Evolutionary conservation across 116 monocot species (phyloP).

Genomic region (Phalaenopsis hybrid): DNA sequence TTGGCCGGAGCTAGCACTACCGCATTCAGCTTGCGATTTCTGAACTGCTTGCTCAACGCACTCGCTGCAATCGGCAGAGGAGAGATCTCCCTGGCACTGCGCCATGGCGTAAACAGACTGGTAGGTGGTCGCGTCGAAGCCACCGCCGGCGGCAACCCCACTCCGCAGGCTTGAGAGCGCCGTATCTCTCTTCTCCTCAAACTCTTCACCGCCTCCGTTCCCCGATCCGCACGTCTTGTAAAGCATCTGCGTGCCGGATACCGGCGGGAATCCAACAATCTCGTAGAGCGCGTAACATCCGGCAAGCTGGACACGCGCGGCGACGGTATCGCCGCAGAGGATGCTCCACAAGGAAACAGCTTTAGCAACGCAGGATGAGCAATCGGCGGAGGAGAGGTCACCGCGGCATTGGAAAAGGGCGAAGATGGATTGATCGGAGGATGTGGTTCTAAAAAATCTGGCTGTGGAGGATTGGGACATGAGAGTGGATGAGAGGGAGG

Average conservation of each 20-base stretch:
- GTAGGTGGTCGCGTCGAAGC: slow-evolving; percentile 79
- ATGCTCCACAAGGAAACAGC: slow-evolving; percentile 46
- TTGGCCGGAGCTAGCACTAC: slow-evolving; percentile 66
- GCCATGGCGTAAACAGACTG: slow-evolving; percentile 78
- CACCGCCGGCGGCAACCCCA: slow-evolving; percentile 33
- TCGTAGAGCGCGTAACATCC: slow-evolving; percentile 87
- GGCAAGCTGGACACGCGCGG: slow-evolving; percentile 70
- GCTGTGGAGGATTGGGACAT: slow-evolving; percentile 40
- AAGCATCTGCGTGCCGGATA: slow-evolving; percentile 85
- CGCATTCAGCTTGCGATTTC: slow-evolving; percentile 91
- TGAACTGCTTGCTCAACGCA: slow-evolving; percentile 84
- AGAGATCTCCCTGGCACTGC: slow-evolving; percentile 91
- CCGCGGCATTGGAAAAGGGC: slow-evolving; percentile 95
- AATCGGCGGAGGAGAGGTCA: slow-evolving; percentile 56
- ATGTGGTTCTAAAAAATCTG: slow-evolving; percentile 64
- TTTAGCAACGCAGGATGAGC: slow-evolving; percentile 59
- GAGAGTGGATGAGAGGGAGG: slow-evolving; percentile 54
- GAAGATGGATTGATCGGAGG: slow-evolving; percentile 38
- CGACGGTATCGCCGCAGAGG: slow-evolving; percentile 53
- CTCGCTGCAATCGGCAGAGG: slow-evolving; percentile 59
- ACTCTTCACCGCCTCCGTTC: slow-evolving; percentile 42
- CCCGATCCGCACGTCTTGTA: slow-evolving; percentile 73
- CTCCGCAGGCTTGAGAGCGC: slow-evolving; percentile 68
- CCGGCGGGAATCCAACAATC: slow-evolving; percentile 73
- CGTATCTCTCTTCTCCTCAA: slow-evolving; percentile 76